Conservation (phyloP, 2,329 filamentous ascomycete genomes). For the Trichoderma sp. region DNA sequence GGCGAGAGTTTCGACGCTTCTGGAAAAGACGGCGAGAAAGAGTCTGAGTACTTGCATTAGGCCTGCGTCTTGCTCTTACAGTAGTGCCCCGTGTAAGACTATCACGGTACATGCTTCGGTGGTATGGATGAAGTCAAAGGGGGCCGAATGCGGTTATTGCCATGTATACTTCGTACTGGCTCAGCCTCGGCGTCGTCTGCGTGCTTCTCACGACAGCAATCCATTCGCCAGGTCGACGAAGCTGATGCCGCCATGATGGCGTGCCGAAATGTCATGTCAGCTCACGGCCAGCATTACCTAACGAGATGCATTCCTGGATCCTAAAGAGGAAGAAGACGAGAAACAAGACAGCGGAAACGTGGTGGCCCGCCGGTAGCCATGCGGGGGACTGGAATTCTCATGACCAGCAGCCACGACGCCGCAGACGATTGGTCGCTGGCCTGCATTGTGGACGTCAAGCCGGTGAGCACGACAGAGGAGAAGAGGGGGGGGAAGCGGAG, state of each 20-base stretch:
- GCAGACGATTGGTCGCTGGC: background rate
- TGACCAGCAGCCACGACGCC: slow-evolving; percentile 7
- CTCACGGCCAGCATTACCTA: slow-evolving; percentile 5
- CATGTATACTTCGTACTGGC: background rate
- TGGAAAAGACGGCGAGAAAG: background rate
- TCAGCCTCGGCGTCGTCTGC: background rate
- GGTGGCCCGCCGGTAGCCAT: slow-evolving; percentile 12
- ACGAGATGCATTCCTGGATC: slow-evolving; percentile 1
- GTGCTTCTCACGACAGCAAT: background rate
- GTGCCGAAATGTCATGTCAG: background rate
- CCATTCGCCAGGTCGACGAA: background rate
- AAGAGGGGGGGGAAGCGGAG: background rate
- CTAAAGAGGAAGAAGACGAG: background rate
- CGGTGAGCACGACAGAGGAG: slow-evolving; percentile 5
- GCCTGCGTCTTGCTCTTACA: background rate
- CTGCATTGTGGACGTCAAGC: background rate
- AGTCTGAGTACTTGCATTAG: background rate
- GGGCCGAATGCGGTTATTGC: background rate
- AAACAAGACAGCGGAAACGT: slow-evolving; percentile 1
- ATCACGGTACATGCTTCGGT: too few species aligned
- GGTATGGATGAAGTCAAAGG: background rate
- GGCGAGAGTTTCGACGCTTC: slow-evolving; percentile 1
- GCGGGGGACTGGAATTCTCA: slow-evolving; percentile 6
- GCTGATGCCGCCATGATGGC: background rate
- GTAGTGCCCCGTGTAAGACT: too few species aligned